Evolutionary conservation across 345 rosid species (phyloP).

Genomic region (Moricandia arvensis): DNA sequence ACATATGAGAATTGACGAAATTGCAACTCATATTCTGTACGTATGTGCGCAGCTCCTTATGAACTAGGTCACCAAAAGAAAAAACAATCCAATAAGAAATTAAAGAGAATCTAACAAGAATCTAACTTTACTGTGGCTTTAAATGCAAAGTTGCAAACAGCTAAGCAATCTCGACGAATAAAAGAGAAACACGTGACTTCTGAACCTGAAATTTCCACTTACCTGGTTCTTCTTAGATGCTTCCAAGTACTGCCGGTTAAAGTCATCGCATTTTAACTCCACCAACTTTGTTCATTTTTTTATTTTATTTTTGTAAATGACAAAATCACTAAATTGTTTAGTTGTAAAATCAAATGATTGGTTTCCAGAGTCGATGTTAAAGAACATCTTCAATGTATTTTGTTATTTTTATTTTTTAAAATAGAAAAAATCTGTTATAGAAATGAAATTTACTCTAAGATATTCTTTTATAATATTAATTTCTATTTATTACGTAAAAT

Average conservation of each 20-base stretch:
- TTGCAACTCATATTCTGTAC: neutral
- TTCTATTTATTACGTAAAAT: no score
- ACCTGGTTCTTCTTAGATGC: constrained; percentile 19
- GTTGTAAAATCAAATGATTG: neutral
- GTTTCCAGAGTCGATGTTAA: no score
- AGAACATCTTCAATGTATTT: no score
- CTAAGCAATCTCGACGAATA: constrained; percentile 20
- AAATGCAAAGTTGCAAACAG: constrained; percentile 28
- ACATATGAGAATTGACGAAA: no score
- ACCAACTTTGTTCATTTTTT: no score
- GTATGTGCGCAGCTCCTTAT: no score
- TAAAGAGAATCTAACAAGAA: constrained; percentile 22
- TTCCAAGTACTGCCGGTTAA: constrained; percentile 7
- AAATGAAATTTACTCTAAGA: no score
- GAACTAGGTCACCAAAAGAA: neutral
- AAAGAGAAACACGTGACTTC: constrained; percentile 19
- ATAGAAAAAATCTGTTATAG: no score
- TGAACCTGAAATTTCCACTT: neutral
- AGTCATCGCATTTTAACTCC: neutral
- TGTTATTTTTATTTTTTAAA: no score
- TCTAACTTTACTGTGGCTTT: constrained; percentile 29
- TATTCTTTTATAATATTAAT: no score
- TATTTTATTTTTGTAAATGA: neutral
- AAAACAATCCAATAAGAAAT: neutral
- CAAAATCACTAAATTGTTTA: neutral